Conservation (phyloP, 2,329 filamentous ascomycete genomes). For the Arthrobotrys musiformis region DNA sequence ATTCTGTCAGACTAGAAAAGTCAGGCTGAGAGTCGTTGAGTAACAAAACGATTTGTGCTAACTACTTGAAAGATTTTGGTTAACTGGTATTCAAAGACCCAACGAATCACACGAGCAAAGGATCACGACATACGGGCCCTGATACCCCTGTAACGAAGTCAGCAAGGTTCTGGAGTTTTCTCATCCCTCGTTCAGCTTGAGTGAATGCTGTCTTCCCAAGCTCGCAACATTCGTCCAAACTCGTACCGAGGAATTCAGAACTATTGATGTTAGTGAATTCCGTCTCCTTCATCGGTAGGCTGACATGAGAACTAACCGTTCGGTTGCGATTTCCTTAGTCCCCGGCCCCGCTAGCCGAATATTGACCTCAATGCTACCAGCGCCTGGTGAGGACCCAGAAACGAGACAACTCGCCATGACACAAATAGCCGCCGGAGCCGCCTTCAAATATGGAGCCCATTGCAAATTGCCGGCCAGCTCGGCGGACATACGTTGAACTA, state of each 20-base stretch:
- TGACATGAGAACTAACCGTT: not conserved
- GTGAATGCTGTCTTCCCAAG: constrained; percentile 27
- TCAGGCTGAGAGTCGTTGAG: not conserved
- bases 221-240: not conserved
- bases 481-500: not conserved
- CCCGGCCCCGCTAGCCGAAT: not conserved
- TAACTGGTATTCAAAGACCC: not conserved
- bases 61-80: not conserved
- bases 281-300: not conserved
- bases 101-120: not conserved
- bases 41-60: not conserved
- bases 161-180: not conserved
- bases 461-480: not conserved
- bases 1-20: not conserved
- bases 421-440: constrained; percentile 3
- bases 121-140: not conserved
- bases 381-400: not conserved
- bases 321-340: not conserved
- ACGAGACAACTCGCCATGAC: constrained; percentile 8
- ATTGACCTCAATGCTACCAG: not conserved
- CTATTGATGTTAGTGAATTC: constrained; percentile 4
- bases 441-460: constrained; percentile 11
- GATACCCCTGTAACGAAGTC: not conserved
- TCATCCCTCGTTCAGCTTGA: constrained; percentile 29
- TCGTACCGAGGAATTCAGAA: constrained; percentile 1